Base-by-base conservation (phyloP, 192 early-diverging fungal species). In the Backusella morwellensis region DNA sequence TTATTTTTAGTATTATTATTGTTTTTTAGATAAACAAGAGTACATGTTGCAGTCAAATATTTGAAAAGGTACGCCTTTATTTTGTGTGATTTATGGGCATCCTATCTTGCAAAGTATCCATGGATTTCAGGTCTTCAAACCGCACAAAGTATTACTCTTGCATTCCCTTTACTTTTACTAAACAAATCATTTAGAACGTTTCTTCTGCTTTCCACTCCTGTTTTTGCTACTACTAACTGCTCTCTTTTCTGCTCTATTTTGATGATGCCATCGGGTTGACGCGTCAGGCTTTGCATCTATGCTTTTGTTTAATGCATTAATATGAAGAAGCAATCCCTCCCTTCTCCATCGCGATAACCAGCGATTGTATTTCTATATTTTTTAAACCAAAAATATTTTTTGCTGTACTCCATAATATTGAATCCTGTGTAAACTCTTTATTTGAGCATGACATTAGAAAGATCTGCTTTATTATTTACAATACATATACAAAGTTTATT, bases 381-480 rank as follows among this genome's bases (percentile, higher is more conserved):
- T 47, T 47, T 11, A 47, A 47, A 47, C 44, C 44, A 47, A 47
- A 47, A 47, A 47, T 47, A 47, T 47, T 47, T 42, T 47, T 47
- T 47, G 44, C 44, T 19, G 44, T 47, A 47, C 19, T 19, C 44
- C 44, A 47, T 47, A 47, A 47, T 47, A 47, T 47, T 47, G 44
- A 47, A 47, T 47, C 44, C 44, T 47, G 44, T 47, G 17, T 47
- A 47, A 56, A 17, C 52, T 56, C 52, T 56, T 56, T 56, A 26
- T 56, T 56, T 56, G 52, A 56, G 52, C 52, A 56, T 56, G 52
- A 26, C 21, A 56, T 56, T 56, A 56, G 52, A 56, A 56, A 56
- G 21, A 54, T 56, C 52, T 56, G 21, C 52, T 56, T 56, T 56
- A 56, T 56, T 56, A 56, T 56, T 56, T 56, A 56, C 52, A 56